Percentiles rank a stretch among this genome's conserved stretches.
phyloP scores from a whole-genome alignment of 176 grass and related monocot species.

The Juncus effusus region DNA sequence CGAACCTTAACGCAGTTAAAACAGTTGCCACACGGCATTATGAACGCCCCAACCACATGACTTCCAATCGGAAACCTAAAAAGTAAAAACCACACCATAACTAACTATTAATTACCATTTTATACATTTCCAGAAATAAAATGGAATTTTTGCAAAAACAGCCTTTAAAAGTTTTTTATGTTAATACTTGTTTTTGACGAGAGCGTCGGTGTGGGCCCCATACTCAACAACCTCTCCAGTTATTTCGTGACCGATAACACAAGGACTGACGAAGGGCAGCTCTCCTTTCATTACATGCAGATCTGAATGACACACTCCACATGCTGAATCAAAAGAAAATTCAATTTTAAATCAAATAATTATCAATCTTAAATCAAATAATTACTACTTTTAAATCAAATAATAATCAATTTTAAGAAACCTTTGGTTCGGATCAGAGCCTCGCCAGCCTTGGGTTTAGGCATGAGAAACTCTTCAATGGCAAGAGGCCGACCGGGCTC shows the following conservation, averaged over 20 bases:
- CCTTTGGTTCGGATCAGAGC: conserved; percentile 90
- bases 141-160: no score
- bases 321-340: conserved; percentile 51
- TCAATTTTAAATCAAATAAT: not conserved
- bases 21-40: conserved; percentile 99
- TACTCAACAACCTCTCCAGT: conserved; percentile 94
- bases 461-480: conserved; percentile 90
- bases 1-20: conserved; percentile 91
- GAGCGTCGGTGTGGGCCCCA: conserved; percentile 57
- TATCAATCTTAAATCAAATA: not conserved
- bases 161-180: not conserved
- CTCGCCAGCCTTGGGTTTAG: conserved; percentile 91
- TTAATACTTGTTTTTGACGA: conserved; percentile 59
- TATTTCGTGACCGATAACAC: conserved; percentile 94
- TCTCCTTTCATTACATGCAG: conserved; percentile 96
- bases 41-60: conserved; percentile 93
- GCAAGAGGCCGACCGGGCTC: conserved; percentile 89
- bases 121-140: no score
- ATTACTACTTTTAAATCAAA: not conserved
- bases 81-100: not conserved
- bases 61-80: conserved; percentile 86
- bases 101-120: no score
- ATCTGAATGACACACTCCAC: conserved; percentile 90
- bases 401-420: conserved; percentile 6
- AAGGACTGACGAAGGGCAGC: conserved; percentile 78